Base-by-base conservation (phyloP, 345 rosid species). In the Hirschfeldia incana region DNA sequence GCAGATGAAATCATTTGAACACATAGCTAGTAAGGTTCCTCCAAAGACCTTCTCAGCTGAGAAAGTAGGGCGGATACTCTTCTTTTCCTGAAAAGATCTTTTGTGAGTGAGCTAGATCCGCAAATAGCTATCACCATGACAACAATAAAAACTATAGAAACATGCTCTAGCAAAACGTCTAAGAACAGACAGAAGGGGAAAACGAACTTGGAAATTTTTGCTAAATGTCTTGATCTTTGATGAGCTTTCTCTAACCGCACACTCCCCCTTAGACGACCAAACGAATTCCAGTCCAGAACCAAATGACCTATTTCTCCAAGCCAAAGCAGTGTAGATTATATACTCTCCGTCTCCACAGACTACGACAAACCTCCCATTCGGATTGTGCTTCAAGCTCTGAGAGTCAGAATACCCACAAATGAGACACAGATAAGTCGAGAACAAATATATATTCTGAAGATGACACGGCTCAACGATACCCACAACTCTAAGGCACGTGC, bases 401-500 rank as follows among this genome's bases (percentile, higher is more conserved):
- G 3, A 53, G 2, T 49, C 55, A 49, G 55, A 49, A 49, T 49
- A 49, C 16, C 55, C 16, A 49, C 70, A 65, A 64, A 49, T 49
- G 55, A 69, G 80, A 66, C 27, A 76, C 65, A 76, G 34, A 75
- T 16, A 42, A 70, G 39, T 30, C 5, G 11, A 65, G 17, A 76
- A 59, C 32, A 81, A 9, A 51, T 77, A 67, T 61, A 42, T 66
- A 69, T 69, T 68, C 75, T 69, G 72, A 74, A 64, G 30, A 51
- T 33, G 42, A 58, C 68, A 67, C n/a, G 2, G 70, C 67, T 55
- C 11, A 61, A 58, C 29, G n/a, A 59, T 26, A 75, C 39, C 49
- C 62, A 61, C 42, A 74, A 63, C 37, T 70, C 29, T 37, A 63
- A 75, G 33, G 63, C 72, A 12, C 32, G 59, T 55, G 76, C 34